These are phyloP conservation scores for Penicillium verhagenii DNA, from an alignment of 495 filamentous ascomycete genomes.

Conservation along the genomic window DNA sequence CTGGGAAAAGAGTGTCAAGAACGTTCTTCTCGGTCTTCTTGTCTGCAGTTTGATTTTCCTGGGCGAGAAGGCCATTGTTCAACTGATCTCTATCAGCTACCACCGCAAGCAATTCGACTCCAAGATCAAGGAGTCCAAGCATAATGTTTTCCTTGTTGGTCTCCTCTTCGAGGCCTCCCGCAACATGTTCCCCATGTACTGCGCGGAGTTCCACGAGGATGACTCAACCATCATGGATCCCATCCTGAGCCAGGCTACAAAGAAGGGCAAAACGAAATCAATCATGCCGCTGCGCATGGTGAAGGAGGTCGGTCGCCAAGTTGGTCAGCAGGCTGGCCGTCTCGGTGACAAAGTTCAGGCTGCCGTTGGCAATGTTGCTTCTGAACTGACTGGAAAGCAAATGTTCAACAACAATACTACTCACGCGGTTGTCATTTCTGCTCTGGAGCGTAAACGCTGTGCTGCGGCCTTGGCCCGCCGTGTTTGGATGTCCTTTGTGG, in stretches of 20 bases:
- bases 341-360: slow-evolving; percentile 89
- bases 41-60: slow-evolving; percentile 75
- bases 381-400: slow-evolving; percentile 91
- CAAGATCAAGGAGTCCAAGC: slow-evolving; percentile 87
- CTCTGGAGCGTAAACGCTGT: slow-evolving; percentile 75
- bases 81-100: slow-evolving; percentile 91
- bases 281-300: slow-evolving; percentile 76
- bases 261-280: slow-evolving; percentile 45
- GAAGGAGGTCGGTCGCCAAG: slow-evolving; percentile 42
- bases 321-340: slow-evolving; percentile 66
- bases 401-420: slow-evolving; percentile 88
- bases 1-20: slow-evolving; percentile 65
- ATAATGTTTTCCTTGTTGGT: slow-evolving; percentile 72
- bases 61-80: slow-evolving; percentile 78
- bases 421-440: slow-evolving; percentile 84
- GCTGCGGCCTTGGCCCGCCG: slow-evolving; percentile 87
- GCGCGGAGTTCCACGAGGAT: slow-evolving; percentile 84
- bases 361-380: slow-evolving; percentile 89
- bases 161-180: slow-evolving; percentile 88
- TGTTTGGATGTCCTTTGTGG: slow-evolving; percentile 98
- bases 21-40: slow-evolving; percentile 73
- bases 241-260: slow-evolving; percentile 42
- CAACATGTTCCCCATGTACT: slow-evolving; percentile 85
- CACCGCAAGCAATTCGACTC: slow-evolving; percentile 89
- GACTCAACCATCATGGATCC: slow-evolving; percentile 87